Base-by-base conservation (phyloP, 2,329 filamentous ascomycete species). In the Colletotrichum sp. region DNA sequence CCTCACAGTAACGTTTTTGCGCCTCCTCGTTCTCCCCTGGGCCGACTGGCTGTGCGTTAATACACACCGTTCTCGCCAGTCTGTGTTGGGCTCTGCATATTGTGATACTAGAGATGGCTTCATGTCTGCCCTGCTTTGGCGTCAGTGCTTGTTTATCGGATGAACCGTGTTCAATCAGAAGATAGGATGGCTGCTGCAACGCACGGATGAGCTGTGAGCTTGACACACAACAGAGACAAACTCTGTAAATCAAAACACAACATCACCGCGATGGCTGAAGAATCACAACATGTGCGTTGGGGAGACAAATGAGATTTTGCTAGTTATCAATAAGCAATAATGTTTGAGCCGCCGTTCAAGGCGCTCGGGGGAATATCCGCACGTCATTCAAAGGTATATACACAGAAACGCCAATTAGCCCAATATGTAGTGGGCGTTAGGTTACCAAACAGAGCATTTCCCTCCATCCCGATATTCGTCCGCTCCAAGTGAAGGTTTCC, bases 311-410 rank as follows among this genome's bases (percentile, higher is more conserved):
- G 52, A 63, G 36, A 65, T 28, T 39, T 65, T 18, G 39, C 36
- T 44, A 30, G 59, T 65, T 74, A 67, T 66, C 34, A 76, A 71
- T 60, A 52, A 65, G 65, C 49, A 55, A 21, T 68, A 32, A 26
- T 68, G 49, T 44, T 62, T 26, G 59, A 52, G 70, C 64, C 44
- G 66, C 64, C 44, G 26, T 65, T n/a, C 8, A 24, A 69, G 34
- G 60, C 36, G 39, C 64, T 36, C 57, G 64, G 49, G 64, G 68
- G 64, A 39, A 76, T 74, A 65, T 76, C 74, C 71, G 32, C 69
- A 67, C 74, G 65, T 76, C 65, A 69, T 76, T 74, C 65, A 74
- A 76, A 76, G 60, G 64, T 74, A 76, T 74, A 69, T 76, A 76
- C 71, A 74, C 70, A 74, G 70, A 76, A 76, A 76, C 65, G 71